Evolutionary conservation across 768 basidiomycete genomes (phyloP).

Genomic region (Rhodosporidiobolus sp.): DNA sequence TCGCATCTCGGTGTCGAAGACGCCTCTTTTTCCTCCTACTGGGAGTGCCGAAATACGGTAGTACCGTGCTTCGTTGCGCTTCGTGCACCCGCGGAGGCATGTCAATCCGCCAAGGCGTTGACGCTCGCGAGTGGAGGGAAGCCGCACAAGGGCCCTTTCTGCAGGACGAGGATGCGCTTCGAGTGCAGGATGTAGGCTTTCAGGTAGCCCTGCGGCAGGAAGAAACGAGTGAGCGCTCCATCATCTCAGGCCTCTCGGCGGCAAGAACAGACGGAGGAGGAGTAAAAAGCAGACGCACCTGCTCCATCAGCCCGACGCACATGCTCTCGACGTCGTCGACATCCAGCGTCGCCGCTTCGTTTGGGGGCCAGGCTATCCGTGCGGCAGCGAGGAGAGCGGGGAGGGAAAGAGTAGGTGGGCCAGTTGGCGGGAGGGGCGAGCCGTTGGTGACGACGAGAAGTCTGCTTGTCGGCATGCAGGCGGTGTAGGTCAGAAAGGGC

Average conservation of each 20-base stretch:
- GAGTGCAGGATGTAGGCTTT: constrained; percentile 45
- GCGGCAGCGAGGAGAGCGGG: constrained; percentile 31
- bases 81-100: too few species aligned
- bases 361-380: constrained; percentile 21
- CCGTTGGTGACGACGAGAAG: constrained; percentile 20
- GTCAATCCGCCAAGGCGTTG: neutral
- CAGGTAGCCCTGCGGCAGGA: constrained; percentile 38
- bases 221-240: too few species aligned
- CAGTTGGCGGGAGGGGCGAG: constrained; percentile 12
- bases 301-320: constrained; percentile 41
- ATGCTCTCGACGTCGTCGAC: constrained; percentile 44
- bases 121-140: constrained; percentile 37
- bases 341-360: constrained; percentile 28
- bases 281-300: constrained; percentile 24
- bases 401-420: constrained; percentile 39
- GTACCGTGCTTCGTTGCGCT: too few species aligned
- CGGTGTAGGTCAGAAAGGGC: neutral
- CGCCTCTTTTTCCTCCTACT: too few species aligned
- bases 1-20: too few species aligned
- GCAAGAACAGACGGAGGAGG: neutral
- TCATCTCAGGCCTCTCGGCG: neutral
- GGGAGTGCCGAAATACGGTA: too few species aligned
- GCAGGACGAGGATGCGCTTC: constrained; percentile 40
- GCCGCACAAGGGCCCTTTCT: constrained; percentile 39
- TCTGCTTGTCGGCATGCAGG: neutral